Conservation (phyloP, 2,329 filamentous ascomycete species). For the Fusarium domesticum region DNA sequence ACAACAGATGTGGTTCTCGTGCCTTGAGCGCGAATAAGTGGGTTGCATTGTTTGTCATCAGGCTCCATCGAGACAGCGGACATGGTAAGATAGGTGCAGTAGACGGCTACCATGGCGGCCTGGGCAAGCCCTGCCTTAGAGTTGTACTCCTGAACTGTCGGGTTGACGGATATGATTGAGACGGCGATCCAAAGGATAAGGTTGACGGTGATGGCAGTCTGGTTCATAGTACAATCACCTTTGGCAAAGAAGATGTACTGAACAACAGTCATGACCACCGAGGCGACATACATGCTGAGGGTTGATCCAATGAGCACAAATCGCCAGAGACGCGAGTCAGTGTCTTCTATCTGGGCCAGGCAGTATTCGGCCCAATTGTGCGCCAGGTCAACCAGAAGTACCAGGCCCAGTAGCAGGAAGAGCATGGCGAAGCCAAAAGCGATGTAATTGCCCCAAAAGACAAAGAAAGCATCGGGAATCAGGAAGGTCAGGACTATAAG, state of each 20-base stretch:
- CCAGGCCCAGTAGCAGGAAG: constrained; percentile 87
- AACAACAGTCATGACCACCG: constrained; percentile 88
- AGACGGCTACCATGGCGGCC: constrained; percentile 93
- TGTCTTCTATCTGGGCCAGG: constrained; percentile 86
- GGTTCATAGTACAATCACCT: constrained; percentile 87
- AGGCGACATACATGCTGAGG: constrained; percentile 86
- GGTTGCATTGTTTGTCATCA: constrained; percentile 90
- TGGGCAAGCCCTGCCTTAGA: constrained; percentile 94
- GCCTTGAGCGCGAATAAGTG: constrained; percentile 78
- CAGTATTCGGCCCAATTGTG: constrained; percentile 98
- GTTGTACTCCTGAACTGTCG: constrained; percentile 85
- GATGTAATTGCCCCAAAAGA: constrained; percentile 94
- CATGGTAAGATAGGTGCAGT: constrained; percentile 98
- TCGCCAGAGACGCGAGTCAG: constrained; percentile 81
- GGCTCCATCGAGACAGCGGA: constrained; percentile 98
- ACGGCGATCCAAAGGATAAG: constrained; percentile 77
- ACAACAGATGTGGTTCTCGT: constrained; percentile 88
- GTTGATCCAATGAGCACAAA: constrained; percentile 87
- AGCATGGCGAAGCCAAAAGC: constrained; percentile 84
- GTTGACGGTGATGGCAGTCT: constrained; percentile 93
- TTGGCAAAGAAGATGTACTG: constrained; percentile 96
- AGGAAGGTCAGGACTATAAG: constrained; percentile 91
- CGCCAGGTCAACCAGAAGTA: constrained; percentile 89
- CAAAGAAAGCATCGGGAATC: constrained; percentile 92
- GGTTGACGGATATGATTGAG: constrained; percentile 84